Conservation (phyloP, 345 rosid genomes). For the Eucalyptus erythrocorys region DNA sequence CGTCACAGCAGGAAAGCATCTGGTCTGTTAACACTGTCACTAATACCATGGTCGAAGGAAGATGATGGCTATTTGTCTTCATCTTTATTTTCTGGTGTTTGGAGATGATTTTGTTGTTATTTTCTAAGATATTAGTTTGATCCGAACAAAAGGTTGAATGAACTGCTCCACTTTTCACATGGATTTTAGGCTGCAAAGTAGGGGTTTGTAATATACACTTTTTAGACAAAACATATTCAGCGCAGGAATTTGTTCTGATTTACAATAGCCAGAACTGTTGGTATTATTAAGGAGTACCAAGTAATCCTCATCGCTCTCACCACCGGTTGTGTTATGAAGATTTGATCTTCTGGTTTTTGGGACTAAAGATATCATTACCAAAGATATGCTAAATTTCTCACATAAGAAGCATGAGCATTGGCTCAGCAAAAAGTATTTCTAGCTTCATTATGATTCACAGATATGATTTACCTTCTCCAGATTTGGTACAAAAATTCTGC, state of each 20-base stretch:
- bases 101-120: neutral
- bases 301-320: neutral
- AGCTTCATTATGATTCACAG: neutral
- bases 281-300: neutral
- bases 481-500: neutral
- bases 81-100: neutral
- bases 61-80: neutral
- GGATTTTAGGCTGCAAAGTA: neutral
- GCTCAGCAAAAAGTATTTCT: neutral
- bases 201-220: neutral
- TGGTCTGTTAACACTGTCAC: neutral
- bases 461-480: neutral
- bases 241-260: no score
- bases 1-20: neutral
- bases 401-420: neutral
- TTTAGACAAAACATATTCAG: no score
- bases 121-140: neutral
- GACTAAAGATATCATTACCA: neutral
- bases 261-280: neutral
- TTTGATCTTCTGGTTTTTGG: neutral
- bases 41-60: neutral
- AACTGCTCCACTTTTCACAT: neutral
- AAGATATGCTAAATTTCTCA: neutral
- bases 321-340: neutral
- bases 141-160: neutral